Conservation (phyloP, 225 moss, liverwort and hornwort genomes). For the Marchantia polymorpha region DNA sequence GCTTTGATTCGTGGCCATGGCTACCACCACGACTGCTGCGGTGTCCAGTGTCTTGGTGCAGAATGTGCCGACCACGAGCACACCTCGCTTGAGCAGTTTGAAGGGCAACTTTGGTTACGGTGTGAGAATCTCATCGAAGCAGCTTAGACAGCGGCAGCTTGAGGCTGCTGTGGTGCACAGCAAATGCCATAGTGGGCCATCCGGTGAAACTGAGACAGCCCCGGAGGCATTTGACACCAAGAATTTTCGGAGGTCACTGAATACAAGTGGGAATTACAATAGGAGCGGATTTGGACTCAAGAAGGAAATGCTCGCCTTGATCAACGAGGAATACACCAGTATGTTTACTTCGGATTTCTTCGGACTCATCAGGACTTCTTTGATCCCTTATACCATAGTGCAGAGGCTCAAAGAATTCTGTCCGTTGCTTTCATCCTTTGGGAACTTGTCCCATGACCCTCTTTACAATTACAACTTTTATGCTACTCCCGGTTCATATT, state of each 20-base stretch:
- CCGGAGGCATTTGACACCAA: conserved; percentile 59
- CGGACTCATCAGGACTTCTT: too few species aligned
- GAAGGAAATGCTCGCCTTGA: conserved; percentile 86
- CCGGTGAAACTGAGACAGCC: conserved; percentile 30
- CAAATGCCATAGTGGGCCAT: neutral
- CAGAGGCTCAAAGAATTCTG: too few species aligned
- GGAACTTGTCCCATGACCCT: too few species aligned
- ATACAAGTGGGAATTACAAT: conserved; percentile 77
- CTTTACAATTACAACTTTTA: too few species aligned
- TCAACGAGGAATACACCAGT: conserved; percentile 76
- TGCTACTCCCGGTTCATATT: too few species aligned
- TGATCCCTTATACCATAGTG: too few species aligned
- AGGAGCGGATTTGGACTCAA: conserved; percentile 81
- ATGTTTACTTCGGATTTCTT: neutral
- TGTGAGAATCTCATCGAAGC: neutral
- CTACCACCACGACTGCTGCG: conserved; percentile 9
- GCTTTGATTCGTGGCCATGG: conserved; percentile 7
- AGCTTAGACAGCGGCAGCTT: neutral
- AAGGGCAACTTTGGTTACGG: conserved; percentile 9
- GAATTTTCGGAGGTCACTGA: conserved; percentile 59
- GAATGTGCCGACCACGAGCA: conserved; percentile 10
- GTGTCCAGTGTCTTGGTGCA: neutral
- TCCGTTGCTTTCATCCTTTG: too few species aligned
- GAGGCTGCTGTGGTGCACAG: neutral
- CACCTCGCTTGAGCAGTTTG: neutral